Evolutionary conservation across 164 flowering plant genomes (phyloP), one percentile per base, ranked within the genome.

Genomic region (Echeveria elegans): DNA sequence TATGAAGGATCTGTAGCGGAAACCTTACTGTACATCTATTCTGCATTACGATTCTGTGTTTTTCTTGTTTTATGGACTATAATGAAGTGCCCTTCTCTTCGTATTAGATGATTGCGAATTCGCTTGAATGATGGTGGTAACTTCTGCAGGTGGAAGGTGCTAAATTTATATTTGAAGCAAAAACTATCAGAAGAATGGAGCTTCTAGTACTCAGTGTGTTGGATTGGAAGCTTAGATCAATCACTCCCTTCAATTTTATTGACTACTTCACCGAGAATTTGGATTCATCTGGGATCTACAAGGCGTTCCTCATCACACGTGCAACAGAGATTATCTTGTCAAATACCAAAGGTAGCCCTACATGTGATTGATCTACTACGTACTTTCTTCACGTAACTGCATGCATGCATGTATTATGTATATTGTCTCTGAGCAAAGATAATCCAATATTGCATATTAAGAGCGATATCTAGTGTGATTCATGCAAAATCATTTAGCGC

Each of bases 221-320:
- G 37, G 86, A 89, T 68, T 93, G 98, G 98, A 86, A 92, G 72
- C 82, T 93, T 8, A 70, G 91, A 66, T 83, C 92, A 5, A 73
- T 93, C 16, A 90, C 96, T 30, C 98, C 98, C 26, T 93, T 93
- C 79, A 82, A 76, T 73, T 93, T 85, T 79, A 77, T 89, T 37
- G 77, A 65, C 66, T 88, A 77, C 80, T 93, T 93, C 45, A 88
- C 93, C 0, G 73, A 71, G 77, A 94, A 91, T 76, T 62, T 94
- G 56, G 91, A 89, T 65, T 58, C 90, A 2, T 61, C 84, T 11
- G 89, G 91, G 70, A 68, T 79, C 41, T 79, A 65, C 50, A 63
- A 74, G 1, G 80, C 78, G 5, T 77, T 78, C 68, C 84, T 94
- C 0, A 74, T 78, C 28, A 82, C 95, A 15, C 73, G 85, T 61